phyloP scores from a whole-genome alignment of 2,329 filamentous ascomycete genomes.

The Fusarium penzigii region DNA sequence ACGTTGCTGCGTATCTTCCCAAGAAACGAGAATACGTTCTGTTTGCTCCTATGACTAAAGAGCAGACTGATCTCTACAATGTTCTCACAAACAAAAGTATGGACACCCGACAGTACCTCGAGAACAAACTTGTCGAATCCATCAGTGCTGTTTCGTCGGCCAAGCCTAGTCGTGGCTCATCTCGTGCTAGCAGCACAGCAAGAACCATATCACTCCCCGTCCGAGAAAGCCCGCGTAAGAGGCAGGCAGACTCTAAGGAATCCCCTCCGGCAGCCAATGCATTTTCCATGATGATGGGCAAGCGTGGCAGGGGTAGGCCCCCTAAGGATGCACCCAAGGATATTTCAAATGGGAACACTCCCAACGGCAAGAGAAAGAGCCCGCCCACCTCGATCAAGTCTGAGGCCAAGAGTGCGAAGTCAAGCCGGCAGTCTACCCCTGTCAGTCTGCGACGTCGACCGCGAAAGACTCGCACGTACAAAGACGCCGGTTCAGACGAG shows the following conservation, averaged over 20 bases:
- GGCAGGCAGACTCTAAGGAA: conserved; percentile 24
- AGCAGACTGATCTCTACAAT: conserved; percentile 88
- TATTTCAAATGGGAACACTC: conserved; percentile 15
- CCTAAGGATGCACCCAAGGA: conserved; percentile 27
- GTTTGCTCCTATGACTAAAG: conserved; percentile 86
- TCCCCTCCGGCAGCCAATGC: conserved; percentile 41
- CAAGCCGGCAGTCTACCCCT: conserved; percentile 75
- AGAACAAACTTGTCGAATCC: conserved; percentile 72
- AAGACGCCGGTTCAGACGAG: conserved; percentile 59
- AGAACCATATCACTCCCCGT: conserved; percentile 35
- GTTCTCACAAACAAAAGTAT: conserved; percentile 57
- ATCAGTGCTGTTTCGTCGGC: conserved; percentile 41
- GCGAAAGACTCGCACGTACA: conserved; percentile 50
- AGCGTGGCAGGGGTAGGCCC: conserved; percentile 30
- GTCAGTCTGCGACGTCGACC: conserved; percentile 53
- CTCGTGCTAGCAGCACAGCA: conserved; percentile 39
- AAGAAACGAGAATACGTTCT: conserved; percentile 97
- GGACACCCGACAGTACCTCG: conserved; percentile 73
- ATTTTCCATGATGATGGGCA: conserved; percentile 57
- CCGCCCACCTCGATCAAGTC: conserved; percentile 36
- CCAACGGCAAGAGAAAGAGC: conserved; percentile 35
- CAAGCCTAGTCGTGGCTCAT: conserved; percentile 35
- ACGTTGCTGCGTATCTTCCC: conserved; percentile 88
- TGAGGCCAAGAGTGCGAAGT: conserved; percentile 69
- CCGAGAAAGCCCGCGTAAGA: conserved; percentile 37